Conservation (phyloP, 352 stramenopile species). For the Elongisporangium undulatum region DNA sequence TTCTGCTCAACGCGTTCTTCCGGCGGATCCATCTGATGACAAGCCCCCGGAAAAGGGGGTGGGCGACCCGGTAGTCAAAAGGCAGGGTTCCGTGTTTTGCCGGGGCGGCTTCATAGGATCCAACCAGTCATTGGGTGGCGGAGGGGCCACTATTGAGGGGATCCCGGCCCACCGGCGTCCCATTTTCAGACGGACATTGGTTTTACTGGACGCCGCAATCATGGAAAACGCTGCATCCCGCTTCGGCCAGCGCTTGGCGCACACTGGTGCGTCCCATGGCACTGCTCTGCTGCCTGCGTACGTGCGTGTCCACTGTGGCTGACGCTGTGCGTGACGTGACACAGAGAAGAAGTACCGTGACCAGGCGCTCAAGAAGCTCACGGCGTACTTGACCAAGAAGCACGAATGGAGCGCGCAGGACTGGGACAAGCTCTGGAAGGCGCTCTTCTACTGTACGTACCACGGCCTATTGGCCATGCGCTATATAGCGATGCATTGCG, state of each 20-base stretch:
- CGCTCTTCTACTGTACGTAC: constrained; percentile 72
- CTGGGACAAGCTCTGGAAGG: constrained; percentile 88
- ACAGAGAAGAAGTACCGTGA: constrained; percentile 85
- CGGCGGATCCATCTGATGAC: neutral
- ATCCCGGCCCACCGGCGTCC: neutral
- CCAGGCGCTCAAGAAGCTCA: constrained; percentile 79
- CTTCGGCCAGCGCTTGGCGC: constrained; percentile 81
- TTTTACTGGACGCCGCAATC: neutral
- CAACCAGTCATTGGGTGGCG: neutral
- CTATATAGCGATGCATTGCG: too few species aligned
- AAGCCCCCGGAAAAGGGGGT: too few species aligned
- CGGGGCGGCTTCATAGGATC: neutral
- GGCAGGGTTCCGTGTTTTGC: neutral
- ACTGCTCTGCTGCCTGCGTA: constrained; percentile 1
- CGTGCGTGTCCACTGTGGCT: constrained; percentile 6
- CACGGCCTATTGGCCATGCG: too few species aligned
- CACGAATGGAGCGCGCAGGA: constrained; percentile 64
- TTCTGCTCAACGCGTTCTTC: neutral
- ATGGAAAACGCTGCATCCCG: constrained; percentile 79
- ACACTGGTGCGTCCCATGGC: constrained; percentile 47
- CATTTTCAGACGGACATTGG: neutral
- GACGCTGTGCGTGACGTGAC: constrained; percentile 3
- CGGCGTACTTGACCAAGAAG: constrained; percentile 65
- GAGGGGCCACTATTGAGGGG: neutral
- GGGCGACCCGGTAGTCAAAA: neutral